Evolutionary conservation across 768 basidiomycete genomes (phyloP).

Genomic region (Tulasnella sp.): DNA sequence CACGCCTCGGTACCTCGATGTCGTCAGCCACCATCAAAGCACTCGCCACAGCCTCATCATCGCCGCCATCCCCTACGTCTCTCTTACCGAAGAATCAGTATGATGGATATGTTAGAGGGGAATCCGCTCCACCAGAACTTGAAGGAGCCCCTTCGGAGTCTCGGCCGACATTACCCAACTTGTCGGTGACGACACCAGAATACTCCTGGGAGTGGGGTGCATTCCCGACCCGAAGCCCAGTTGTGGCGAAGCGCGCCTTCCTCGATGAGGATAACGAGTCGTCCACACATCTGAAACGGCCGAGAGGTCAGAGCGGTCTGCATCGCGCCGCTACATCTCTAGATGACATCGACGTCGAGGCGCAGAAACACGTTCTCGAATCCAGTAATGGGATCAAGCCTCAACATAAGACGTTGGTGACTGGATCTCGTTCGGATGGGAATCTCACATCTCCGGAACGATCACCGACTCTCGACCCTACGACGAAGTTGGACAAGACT

Average conservation of each 20-base stretch:
- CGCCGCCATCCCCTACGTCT: too few species aligned
- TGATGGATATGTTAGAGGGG: neutral
- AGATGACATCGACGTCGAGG: conserved; percentile 24
- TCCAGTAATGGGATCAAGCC: conserved; percentile 53
- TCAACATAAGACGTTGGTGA: conserved; percentile 28
- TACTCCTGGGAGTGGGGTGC: conserved; percentile 95
- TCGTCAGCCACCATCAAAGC: too few species aligned
- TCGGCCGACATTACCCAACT: neutral
- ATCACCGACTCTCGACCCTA: too few species aligned
- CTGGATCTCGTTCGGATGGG: conserved; percentile 1
- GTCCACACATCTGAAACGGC: neutral
- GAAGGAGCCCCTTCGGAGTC: neutral
- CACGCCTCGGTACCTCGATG: too few species aligned
- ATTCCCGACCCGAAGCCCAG: conserved; percentile 71
- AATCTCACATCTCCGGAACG: neutral
- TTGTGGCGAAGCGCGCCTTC: conserved; percentile 38
- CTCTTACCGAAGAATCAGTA: too few species aligned
- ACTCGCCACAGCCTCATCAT: too few species aligned
- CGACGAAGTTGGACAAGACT: neutral
- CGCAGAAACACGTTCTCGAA: conserved; percentile 27
- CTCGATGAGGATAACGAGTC: neutral
- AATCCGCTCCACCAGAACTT: conserved; percentile 15
- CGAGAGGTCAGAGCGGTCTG: neutral
- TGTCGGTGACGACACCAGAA: conserved; percentile 29
- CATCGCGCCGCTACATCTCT: neutral